Conservation (phyloP, 441 rosid species). For the Eugenia klotzschiana region DNA sequence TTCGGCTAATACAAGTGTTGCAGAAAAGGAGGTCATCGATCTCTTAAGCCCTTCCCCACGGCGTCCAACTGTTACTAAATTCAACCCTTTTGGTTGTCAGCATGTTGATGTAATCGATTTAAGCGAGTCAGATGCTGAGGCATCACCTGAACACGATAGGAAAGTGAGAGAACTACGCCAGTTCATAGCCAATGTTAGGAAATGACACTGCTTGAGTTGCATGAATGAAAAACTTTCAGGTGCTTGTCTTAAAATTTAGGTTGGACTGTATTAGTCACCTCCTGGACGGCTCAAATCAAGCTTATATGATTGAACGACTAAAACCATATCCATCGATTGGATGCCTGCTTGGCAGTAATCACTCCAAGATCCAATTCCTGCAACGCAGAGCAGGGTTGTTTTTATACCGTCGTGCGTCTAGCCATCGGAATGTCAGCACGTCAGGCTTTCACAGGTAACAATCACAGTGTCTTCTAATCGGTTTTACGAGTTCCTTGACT, state of each 20-base stretch:
- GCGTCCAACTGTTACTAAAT: slow-evolving; percentile 14
- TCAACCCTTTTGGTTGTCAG: slow-evolving; percentile 8
- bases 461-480: neutral
- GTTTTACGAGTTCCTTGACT: neutral
- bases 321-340: neutral
- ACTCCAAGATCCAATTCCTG: neutral
- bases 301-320: neutral
- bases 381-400: neutral
- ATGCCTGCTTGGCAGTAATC: neutral
- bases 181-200: slow-evolving; percentile 40
- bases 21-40: slow-evolving; percentile 39
- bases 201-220: slow-evolving; percentile 21
- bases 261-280: neutral
- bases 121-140: slow-evolving; percentile 61
- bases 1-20: neutral
- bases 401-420: neutral
- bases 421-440: neutral
- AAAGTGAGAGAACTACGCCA: slow-evolving; percentile 54
- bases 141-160: slow-evolving; percentile 42
- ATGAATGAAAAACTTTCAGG: neutral
- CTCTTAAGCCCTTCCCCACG: slow-evolving; percentile 63
- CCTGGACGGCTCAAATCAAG: neutral
- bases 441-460: neutral
- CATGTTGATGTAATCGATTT: slow-evolving; percentile 32
- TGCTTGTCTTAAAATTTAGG: neutral